Conservation (phyloP, 2,329 filamentous ascomycete genomes). For the Ophiostoma ulmi region DNA sequence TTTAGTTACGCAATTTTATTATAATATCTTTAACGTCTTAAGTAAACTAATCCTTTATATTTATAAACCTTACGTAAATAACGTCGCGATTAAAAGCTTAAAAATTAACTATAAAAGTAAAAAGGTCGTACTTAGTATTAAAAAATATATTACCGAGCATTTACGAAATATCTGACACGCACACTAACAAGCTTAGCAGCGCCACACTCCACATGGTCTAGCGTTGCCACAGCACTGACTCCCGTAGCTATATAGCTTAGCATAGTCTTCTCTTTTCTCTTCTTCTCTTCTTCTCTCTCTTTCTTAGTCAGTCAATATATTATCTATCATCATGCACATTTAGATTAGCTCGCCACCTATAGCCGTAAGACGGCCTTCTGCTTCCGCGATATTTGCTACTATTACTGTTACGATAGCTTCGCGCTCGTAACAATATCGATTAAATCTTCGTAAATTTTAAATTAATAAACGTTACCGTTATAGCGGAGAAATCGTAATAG, state of each 20-base stretch:
- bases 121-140: neutral
- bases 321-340: no score
- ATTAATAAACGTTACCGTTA: neutral
- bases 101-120: neutral
- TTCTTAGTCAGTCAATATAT: no score
- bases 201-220: no score
- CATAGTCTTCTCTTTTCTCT: no score
- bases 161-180: neutral
- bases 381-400: no score
- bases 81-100: neutral
- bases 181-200: no score
- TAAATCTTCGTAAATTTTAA: neutral
- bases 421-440: neutral
- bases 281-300: no score
- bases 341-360: no score
- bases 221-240: no score
- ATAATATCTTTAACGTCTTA: neutral
- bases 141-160: neutral
- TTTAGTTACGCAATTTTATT: conserved; percentile 9
- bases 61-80: neutral
- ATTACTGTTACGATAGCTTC: no score
- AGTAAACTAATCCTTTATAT: neutral
- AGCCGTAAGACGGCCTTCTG: no score
- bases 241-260: no score
- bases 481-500: conserved; percentile 5